Percentiles rank a stretch among this genome's conserved stretches.
Conservation (phyloP, 768 basidiomycete species). For the Termitomyces sp. region DNA sequence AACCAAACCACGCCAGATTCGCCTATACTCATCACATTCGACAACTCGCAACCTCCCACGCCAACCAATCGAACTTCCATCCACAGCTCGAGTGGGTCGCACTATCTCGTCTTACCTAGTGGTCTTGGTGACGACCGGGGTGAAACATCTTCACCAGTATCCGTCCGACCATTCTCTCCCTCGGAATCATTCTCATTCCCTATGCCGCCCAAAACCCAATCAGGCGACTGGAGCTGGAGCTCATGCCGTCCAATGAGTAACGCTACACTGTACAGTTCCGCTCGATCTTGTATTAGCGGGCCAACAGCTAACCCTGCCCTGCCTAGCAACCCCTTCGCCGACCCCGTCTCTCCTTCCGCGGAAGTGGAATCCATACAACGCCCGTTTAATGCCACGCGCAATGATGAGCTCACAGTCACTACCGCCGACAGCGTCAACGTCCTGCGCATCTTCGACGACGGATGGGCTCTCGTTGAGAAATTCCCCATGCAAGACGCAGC, state of each 20-base stretch:
- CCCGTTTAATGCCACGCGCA: slow-evolving; percentile 48
- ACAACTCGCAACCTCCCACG: slow-evolving; percentile 16
- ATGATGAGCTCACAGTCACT: slow-evolving; percentile 53
- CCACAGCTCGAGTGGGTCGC: slow-evolving; percentile 35
- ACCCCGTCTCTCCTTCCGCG: slow-evolving; percentile 16
- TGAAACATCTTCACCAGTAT: slow-evolving; percentile 44
- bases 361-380: slow-evolving; percentile 44
- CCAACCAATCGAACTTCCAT: slow-evolving; percentile 27
- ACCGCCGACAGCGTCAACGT: slow-evolving; percentile 50
- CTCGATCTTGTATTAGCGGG: slow-evolving; percentile 2
- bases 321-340: slow-evolving; percentile 25
- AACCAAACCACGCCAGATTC: slow-evolving; percentile 14
- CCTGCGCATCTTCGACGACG: slow-evolving; percentile 56
- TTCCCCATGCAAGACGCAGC: slow-evolving; percentile 21
- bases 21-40: slow-evolving; percentile 26
- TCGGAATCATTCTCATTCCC: slow-evolving; percentile 68
- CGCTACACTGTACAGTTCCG: slow-evolving; percentile 3
- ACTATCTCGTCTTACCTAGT: slow-evolving; percentile 32
- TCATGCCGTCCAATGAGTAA: slow-evolving; percentile 19
- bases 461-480: slow-evolving; percentile 62
- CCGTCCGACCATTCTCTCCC: slow-evolving; percentile 60
- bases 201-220: slow-evolving; percentile 40
- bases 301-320: slow-evolving; percentile 10
- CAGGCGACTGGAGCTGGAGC: slow-evolving; percentile 14
- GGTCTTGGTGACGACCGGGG: slow-evolving; percentile 16